These are phyloP conservation scores for Penicillium canescens DNA, from an alignment of 495 filamentous ascomycete species.

Conservation along the genomic window DNA sequence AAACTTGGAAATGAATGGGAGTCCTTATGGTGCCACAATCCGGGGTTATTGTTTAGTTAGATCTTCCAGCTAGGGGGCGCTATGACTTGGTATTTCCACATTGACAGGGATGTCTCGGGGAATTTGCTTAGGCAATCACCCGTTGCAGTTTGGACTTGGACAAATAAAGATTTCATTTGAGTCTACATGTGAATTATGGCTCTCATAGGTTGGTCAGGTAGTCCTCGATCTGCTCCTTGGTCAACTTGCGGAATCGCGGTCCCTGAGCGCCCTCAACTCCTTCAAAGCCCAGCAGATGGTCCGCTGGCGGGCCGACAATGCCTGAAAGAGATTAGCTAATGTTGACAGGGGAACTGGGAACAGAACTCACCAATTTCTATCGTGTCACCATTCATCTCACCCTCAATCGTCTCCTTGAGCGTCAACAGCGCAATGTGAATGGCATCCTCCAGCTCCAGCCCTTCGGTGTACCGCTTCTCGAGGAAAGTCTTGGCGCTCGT, in stretches of 20 bases:
- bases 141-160: slow-evolving; percentile 17
- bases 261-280: slow-evolving; percentile 88
- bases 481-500: slow-evolving; percentile 98
- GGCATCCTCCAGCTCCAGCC: slow-evolving; percentile 95
- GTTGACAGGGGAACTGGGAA: not conserved
- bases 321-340: slow-evolving; percentile 47
- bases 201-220: slow-evolving; percentile 91
- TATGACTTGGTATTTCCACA: too few species aligned
- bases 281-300: slow-evolving; percentile 89
- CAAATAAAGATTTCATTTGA: slow-evolving; percentile 26
- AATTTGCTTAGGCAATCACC: not conserved
- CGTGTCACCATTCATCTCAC: slow-evolving; percentile 98
- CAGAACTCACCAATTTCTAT: slow-evolving; percentile 86
- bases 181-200: slow-evolving; percentile 15
- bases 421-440: slow-evolving; percentile 98
- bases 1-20: too few species aligned
- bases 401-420: slow-evolving; percentile 98
- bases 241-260: slow-evolving; percentile 93
- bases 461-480: slow-evolving; percentile 97
- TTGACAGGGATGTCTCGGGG: slow-evolving; percentile 7
- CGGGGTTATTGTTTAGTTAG: slow-evolving; percentile 1
- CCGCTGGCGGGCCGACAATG: slow-evolving; percentile 91
- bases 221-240: slow-evolving; percentile 97
- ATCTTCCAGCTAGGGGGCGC: not conserved
- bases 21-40: slow-evolving; percentile 2